A percentile compares a stretch with the other conserved stretches of the same genome.
These are phyloP conservation scores for Psilocybe azurescens DNA, from an alignment of 768 basidiomycete genomes.

Conservation along the genomic window DNA sequence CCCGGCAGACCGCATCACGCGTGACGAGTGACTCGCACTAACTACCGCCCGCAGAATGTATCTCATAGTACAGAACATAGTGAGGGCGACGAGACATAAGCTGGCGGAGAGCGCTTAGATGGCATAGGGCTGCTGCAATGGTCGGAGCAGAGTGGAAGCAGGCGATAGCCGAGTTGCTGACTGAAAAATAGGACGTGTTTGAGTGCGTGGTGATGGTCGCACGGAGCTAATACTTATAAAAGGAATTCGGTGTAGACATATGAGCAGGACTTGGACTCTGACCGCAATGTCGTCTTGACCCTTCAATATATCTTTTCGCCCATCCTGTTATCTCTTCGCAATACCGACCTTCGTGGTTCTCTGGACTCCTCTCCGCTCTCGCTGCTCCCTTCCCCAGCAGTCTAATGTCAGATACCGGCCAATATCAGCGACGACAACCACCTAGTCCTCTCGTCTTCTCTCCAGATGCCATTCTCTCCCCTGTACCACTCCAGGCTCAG, in stretches of 20 bases:
- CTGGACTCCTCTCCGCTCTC: slow-evolving; percentile 22
- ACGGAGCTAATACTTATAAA: slow-evolving; percentile 22
- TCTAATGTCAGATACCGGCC: slow-evolving; percentile 56
- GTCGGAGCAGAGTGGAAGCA: not conserved
- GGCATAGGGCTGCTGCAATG: not conserved
- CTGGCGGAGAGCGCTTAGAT: not conserved
- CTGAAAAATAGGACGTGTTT: not conserved
- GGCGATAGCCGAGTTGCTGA: not conserved
- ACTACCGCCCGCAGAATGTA: not conserved
- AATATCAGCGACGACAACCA: slow-evolving; percentile 56
- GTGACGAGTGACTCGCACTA: slow-evolving; percentile 1
- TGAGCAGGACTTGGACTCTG: slow-evolving; percentile 4
- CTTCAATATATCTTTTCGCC: slow-evolving; percentile 23
- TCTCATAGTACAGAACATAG: not conserved
- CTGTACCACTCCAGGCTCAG: slow-evolving; percentile 51
- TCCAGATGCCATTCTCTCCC: slow-evolving; percentile 65
- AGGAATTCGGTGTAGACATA: slow-evolving; percentile 1
- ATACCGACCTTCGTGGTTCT: slow-evolving; percentile 19
- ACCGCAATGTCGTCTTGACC: slow-evolving; percentile 32
- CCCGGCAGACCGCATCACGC: slow-evolving; percentile 22
- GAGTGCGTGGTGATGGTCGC: slow-evolving; percentile 17
- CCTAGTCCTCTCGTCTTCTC: slow-evolving; percentile 86
- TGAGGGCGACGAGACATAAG: not conserved
- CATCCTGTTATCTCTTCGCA: slow-evolving; percentile 24
- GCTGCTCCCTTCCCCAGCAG: slow-evolving; percentile 20